Evolutionary conservation across 805 yeast species (phyloP), one percentile per base, ranked within the genome.

Genomic region (Myxozyma melibiosi): DNA sequence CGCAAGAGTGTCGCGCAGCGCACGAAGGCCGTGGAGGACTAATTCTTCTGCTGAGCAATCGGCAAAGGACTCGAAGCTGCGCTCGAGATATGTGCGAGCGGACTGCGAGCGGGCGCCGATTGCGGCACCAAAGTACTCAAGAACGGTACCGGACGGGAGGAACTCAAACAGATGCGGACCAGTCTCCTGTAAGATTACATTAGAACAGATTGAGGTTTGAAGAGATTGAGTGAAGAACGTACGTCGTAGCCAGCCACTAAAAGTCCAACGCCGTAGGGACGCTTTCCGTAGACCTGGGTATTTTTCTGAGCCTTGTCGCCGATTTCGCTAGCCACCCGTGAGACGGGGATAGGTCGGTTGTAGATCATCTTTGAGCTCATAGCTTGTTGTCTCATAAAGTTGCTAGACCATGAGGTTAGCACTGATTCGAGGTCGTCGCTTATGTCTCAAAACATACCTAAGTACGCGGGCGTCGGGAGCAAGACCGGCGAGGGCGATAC

Each of bases 41-140:
- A 94, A 81, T 66, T 88, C 84, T 66, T 90, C 95, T 40, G 83
- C 74, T 37, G 80, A 76, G 6, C 84, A 76, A 53, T 80, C 79
- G 18, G 83, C 75, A 65, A 89, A 88, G 30, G 78, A 76, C 35
- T 88, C 90, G 69, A 85, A 79, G 65, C 86, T 85, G 70, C 96
- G 84, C 74, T 94, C 99, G 70, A 94, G 76, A 67, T 90, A 94
- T 1, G 99, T 94, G 76, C 96, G 84, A 14, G 97, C 97, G 49
- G 98, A 98, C 75, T 94, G 99, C 1, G 98, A 92, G 70, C 99
- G 83, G 8, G 99, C 98, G 45, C 99, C 99, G 68, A 94, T 90
- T 35, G 99, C 96, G 11, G 97, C 85, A 34, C 96, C 98, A 66
- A 81, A 83, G 70, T 91, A 88, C 73, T 94, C 98, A 67, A 90